Percentiles rank a stretch among this genome's conserved stretches.
Conservation (phyloP, 805 yeast genomes). For the Blastobotrys robertii region DNA sequence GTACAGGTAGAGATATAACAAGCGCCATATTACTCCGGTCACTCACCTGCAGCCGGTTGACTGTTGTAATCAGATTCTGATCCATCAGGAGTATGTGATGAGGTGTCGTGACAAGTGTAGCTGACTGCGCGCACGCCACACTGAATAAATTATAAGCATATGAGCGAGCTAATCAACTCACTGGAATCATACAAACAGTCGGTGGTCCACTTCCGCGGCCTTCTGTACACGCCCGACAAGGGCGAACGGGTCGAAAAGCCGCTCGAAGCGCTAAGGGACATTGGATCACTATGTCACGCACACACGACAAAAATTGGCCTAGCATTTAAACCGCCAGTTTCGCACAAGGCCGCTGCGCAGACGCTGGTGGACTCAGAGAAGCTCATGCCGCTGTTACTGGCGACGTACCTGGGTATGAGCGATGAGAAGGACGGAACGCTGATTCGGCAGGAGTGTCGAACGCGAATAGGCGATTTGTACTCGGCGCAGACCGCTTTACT, state of each 20-base stretch:
- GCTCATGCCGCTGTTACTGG: slow-evolving; percentile 35
- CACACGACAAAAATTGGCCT: slow-evolving; percentile 72
- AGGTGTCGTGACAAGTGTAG: too few relatives aligned
- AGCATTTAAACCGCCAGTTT: slow-evolving; percentile 52
- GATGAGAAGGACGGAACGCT: slow-evolving; percentile 24
- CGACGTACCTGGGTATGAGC: slow-evolving; percentile 36
- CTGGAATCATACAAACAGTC: too few relatives aligned
- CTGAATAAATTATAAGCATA: too few relatives aligned
- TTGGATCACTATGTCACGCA: slow-evolving; percentile 53
- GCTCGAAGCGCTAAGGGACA: slow-evolving; percentile 47
- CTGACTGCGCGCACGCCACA: too few relatives aligned
- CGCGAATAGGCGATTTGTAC: slow-evolving; percentile 15
- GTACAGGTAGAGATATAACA: not conserved
- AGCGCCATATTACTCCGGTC: not conserved
- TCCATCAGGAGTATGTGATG: slow-evolving; percentile 6
- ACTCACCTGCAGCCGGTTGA: slow-evolving; percentile 9
- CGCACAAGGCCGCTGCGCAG: slow-evolving; percentile 38
- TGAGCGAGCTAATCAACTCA: too few relatives aligned
- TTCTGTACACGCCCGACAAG: not conserved
- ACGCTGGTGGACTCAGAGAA: slow-evolving; percentile 40
- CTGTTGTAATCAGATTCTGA: slow-evolving; percentile 11
- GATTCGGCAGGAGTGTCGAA: slow-evolving; percentile 18
- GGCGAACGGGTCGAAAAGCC: slow-evolving; percentile 32
- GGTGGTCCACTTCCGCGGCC: too few relatives aligned
- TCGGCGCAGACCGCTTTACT: slow-evolving; percentile 16